Evolutionary conservation across 257 asterid genomes (phyloP), one percentile per base, ranked within the genome.

Genomic region (Misopates orontium): DNA sequence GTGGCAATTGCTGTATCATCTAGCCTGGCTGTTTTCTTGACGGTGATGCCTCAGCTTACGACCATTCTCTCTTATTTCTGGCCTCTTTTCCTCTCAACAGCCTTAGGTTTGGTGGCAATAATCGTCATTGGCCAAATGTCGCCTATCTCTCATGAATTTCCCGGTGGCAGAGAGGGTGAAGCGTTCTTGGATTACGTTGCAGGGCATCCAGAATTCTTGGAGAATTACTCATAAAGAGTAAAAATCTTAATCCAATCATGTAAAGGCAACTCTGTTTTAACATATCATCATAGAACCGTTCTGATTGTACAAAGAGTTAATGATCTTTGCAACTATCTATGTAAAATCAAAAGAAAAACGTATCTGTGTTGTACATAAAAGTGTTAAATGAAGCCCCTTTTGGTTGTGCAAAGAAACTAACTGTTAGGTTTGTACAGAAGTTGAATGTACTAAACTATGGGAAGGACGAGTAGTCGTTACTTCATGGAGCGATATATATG

Each of bases 71-170:
- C 71, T 7, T 82, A 74, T 68, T 86, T 86, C 65, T 82, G 84
- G 84, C 89, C 95, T 18, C 88, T 86, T 63, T 49, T 84, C 41
- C 70, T 80, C 64, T 84, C 88, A 58, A 86, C 85, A 18, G 49
- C 83, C 53, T 19, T 82, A 36, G 75, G 80, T 39, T 61, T 82
- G 64, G 76, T 69, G 63, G 79, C 77, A 13, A 64, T 74, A 2
- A 20, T 82, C 19, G 71, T 78, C 68, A 78, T 82, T 60, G 71
- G 78, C 19, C 78, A 71, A 52, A 42, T 71, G 41, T 70, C 75
- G 51, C 87, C 84, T 52, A 60, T 80, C 1, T 68, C 82, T 51
- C 45, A 48, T n/a, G 84, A 73, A 19, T 61, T 69, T 23, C 53
- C 51, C 3, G 64, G 74, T 10, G 69, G 52, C n/a, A 56, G 50